These are phyloP conservation scores for Lachnellula hyalina DNA, from an alignment of 2,329 filamentous ascomycete species.

Conservation along the genomic window DNA sequence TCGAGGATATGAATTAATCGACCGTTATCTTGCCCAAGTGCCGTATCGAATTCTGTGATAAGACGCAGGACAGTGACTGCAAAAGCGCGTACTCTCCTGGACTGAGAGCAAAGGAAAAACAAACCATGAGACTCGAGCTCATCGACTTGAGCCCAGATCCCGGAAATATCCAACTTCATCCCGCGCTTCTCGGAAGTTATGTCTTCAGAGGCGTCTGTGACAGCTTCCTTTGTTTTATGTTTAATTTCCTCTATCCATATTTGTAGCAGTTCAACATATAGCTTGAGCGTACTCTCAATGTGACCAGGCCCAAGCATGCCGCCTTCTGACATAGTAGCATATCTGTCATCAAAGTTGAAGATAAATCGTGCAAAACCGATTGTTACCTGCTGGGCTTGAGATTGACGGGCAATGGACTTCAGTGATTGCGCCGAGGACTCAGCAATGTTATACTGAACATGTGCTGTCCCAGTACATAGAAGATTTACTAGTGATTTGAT, in stretches of 20 bases:
- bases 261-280: constrained; percentile 89
- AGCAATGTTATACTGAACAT: constrained; percentile 89
- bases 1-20: constrained; percentile 90
- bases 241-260: constrained; percentile 99
- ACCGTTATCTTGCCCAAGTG: constrained; percentile 67
- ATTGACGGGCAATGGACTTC: constrained; percentile 91
- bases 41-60: constrained; percentile 89
- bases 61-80: constrained; percentile 88
- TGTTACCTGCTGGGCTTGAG: constrained; percentile 89
- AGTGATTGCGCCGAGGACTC: constrained; percentile 86
- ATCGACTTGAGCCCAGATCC: constrained; percentile 88
- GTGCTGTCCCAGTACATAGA: constrained; percentile 91
- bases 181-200: constrained; percentile 62
- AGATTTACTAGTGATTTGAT: constrained; percentile 93
- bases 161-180: constrained; percentile 76
- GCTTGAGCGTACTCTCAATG: constrained; percentile 85
- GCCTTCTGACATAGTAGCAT: constrained; percentile 96
- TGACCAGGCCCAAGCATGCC: constrained; percentile 92
- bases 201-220: constrained; percentile 59
- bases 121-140: constrained; percentile 94
- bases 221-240: constrained; percentile 71
- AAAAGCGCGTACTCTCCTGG: constrained; percentile 79
- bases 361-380: constrained; percentile 97
- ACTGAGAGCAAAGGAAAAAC: constrained; percentile 97
- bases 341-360: constrained; percentile 96